These are phyloP conservation scores for Scheffersomyces illinoinensis DNA, from an alignment of 1,139 yeast genomes.

Conservation along the genomic window DNA sequence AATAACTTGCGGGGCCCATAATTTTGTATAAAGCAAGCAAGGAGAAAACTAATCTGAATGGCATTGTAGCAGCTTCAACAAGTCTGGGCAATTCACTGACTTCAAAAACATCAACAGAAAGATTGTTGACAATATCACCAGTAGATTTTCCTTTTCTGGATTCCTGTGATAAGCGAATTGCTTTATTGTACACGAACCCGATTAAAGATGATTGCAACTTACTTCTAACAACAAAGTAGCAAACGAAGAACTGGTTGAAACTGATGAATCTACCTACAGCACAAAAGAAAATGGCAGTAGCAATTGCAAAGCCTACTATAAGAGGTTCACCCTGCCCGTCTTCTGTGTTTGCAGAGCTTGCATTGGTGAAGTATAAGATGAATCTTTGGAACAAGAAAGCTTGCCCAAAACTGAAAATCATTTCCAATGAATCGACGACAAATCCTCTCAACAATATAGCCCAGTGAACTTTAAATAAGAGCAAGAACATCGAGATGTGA, in stretches of 20 bases:
- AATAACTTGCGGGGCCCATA: conserved; percentile 35
- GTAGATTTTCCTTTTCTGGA: conserved; percentile 38
- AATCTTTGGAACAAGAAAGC: conserved; percentile 35
- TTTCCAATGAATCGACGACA: conserved; percentile 21
- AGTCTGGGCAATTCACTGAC: conserved; percentile 25
- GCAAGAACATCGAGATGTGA: conserved; percentile 14
- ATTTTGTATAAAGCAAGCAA: conserved; percentile 28
- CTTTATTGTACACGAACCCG: conserved; percentile 34
- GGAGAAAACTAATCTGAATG: conserved; percentile 30
- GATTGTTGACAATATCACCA: conserved; percentile 42
- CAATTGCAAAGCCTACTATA: conserved; percentile 32
- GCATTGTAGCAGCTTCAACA: conserved; percentile 29
- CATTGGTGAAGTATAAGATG: conserved; percentile 24
- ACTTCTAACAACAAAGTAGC: conserved; percentile 18
- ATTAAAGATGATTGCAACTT: conserved; percentile 26
- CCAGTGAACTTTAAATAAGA: conserved; percentile 18
- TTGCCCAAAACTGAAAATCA: conserved; percentile 21
- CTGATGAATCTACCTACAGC: conserved; percentile 26
- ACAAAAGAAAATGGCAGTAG: conserved; percentile 25
- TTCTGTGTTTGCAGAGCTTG: conserved; percentile 14
- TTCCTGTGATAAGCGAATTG: conserved; percentile 37
- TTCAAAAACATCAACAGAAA: conserved; percentile 37
- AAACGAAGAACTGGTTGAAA: conserved; percentile 25
- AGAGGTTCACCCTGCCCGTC: conserved; percentile 16
- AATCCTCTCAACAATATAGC: conserved; percentile 9